Evolutionary conservation across 2,329 filamentous ascomycete species (phyloP).

Genomic region (Colletotrichum viniferum): DNA sequence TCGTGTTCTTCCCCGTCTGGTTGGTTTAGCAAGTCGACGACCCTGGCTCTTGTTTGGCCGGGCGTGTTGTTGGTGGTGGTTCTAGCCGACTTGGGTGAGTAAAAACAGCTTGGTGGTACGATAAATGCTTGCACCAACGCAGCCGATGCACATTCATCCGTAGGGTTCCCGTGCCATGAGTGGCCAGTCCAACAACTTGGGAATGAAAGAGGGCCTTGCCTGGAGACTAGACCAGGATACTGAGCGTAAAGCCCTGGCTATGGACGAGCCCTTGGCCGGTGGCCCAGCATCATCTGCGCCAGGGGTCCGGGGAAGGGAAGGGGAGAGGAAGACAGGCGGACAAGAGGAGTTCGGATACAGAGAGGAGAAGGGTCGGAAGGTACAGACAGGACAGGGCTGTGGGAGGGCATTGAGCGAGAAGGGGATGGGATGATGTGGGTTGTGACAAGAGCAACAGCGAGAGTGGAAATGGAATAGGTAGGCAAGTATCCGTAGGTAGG

Average conservation of each 20-base stretch:
- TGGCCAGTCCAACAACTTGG: conserved; percentile 18
- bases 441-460: background rate
- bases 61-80: background rate
- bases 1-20: background rate
- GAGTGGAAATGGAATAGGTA: background rate
- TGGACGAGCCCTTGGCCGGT: background rate
- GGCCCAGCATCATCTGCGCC: conserved; percentile 1
- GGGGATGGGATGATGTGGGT: background rate
- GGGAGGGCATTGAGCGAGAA: background rate
- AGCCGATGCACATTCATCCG: conserved; percentile 11
- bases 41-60: background rate
- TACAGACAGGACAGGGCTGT: background rate
- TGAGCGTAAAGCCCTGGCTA: background rate
- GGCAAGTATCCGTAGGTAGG: background rate
- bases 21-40: background rate
- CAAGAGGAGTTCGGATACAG: background rate
- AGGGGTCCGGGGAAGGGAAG: background rate
- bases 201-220: conserved; percentile 17
- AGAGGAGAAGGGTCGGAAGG: background rate
- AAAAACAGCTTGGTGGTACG: conserved; percentile 7
- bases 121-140: conserved; percentile 18
- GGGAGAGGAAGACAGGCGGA: background rate
- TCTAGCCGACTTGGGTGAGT: background rate
- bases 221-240: conserved; percentile 2
- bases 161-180: background rate